Evolutionary conservation across 164 flowering plant genomes (phyloP).

Genomic region (Annona cherimola): DNA sequence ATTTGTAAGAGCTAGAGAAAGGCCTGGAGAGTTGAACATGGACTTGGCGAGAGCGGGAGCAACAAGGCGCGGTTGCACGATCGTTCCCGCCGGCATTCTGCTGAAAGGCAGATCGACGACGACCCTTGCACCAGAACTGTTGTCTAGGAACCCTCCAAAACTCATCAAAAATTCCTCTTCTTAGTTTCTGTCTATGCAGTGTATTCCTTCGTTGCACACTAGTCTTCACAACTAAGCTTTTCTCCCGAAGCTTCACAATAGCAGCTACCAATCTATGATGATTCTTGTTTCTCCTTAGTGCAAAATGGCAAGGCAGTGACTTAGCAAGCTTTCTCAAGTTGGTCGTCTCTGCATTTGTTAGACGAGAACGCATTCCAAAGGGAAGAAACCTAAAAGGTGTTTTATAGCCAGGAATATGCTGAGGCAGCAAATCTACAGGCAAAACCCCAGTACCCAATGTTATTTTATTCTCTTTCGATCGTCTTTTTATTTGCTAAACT

Average conservation of each 20-base stretch:
- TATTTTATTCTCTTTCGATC: too few relatives aligned
- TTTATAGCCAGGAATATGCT: conserved; percentile 74
- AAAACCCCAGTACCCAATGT: conserved; percentile 97
- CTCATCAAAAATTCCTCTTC: conserved; percentile 52
- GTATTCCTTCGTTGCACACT: conserved; percentile 81
- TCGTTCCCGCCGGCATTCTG: conserved; percentile 59
- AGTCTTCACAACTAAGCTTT: conserved; percentile 82
- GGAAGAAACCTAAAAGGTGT: conserved; percentile 94
- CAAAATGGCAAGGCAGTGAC: conserved; percentile 95
- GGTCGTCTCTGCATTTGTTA: conserved; percentile 91
- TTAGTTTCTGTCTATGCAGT: conserved; percentile 7
- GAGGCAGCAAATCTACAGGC: conserved; percentile 92
- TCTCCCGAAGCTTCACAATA: conserved; percentile 90
- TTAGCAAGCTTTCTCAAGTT: conserved; percentile 73
- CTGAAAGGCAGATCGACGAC: conserved; percentile 49
- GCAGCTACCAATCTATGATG: conserved; percentile 95
- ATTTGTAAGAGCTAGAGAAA: conserved; percentile 81
- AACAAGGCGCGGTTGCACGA: conserved; percentile 49
- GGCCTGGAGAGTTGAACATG: conserved; percentile 87
- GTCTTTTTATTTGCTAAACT: too few relatives aligned
- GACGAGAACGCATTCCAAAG: conserved; percentile 71
- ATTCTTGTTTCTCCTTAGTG: conserved; percentile 95
- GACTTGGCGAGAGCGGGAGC: conserved; percentile 54
- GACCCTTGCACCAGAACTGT: conserved; percentile 40
- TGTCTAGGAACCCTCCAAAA: conserved; percentile 88